Percentiles rank a stretch among this genome's conserved stretches.
These are phyloP conservation scores for Sarocladiaceae sp. DNA, from an alignment of 2,329 filamentous ascomycete genomes.

Conservation along the genomic window DNA sequence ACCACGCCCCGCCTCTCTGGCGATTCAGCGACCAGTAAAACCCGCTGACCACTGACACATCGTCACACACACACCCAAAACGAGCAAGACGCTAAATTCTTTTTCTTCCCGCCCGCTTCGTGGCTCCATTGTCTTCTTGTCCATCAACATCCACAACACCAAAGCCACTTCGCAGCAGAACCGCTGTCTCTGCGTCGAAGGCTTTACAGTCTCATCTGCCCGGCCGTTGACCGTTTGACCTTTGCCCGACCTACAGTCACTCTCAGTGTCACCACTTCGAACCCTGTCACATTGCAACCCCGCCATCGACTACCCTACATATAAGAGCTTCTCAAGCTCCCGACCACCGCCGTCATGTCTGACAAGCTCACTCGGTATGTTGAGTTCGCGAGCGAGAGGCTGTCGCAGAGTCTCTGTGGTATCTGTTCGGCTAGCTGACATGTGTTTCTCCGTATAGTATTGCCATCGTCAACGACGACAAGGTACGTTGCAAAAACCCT, in stretches of 20 bases:
- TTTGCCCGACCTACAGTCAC: neutral
- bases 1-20: constrained; percentile 5
- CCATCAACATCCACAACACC: constrained; percentile 6
- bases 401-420: neutral
- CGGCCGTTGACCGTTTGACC: neutral
- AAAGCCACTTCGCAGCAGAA: constrained; percentile 8
- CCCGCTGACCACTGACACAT: constrained; percentile 5
- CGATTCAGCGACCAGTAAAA: constrained; percentile 9
- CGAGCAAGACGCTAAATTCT: constrained; percentile 8
- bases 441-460: constrained; percentile 58
- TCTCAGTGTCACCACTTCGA: neutral
- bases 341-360: constrained; percentile 58
- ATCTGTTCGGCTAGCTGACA: constrained; percentile 20
- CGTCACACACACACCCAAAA: constrained; percentile 8
- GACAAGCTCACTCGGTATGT: constrained; percentile 92
- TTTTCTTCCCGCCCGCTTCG: constrained; percentile 7
- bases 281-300: neutral
- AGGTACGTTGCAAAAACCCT: constrained; percentile 53
- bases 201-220: neutral
- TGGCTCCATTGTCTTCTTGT: constrained; percentile 8
- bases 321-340: constrained; percentile 6
- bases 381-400: neutral
- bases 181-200: constrained; percentile 9
- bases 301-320: constrained; percentile 6
- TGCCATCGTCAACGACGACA: constrained; percentile 98